Conservation (phyloP, 352 stramenopile species). For the Phytophthora fragariaefolia region DNA sequence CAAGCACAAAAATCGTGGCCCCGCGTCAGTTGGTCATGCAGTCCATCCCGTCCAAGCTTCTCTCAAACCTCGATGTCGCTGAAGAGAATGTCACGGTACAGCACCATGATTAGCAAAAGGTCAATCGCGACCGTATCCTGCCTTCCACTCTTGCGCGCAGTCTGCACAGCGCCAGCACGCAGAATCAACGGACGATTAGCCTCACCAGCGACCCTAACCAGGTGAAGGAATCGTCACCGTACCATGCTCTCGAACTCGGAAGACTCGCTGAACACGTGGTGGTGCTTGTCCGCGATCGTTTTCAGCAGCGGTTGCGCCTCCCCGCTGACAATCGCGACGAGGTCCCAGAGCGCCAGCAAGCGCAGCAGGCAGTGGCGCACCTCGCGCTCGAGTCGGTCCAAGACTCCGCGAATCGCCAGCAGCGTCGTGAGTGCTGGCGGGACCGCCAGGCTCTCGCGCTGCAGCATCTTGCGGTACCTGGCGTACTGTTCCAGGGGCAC, state of each 20-base stretch:
- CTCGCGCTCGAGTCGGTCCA: slow-evolving; percentile 54
- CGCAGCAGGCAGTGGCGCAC: slow-evolving; percentile 62
- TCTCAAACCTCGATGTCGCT: slow-evolving; percentile 65
- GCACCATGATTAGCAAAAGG: slow-evolving; percentile 60
- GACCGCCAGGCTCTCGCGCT: slow-evolving; percentile 39
- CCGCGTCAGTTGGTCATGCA: neutral
- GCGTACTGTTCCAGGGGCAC: slow-evolving; percentile 54
- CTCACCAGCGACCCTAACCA: too few relatives aligned
- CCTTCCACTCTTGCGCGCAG: slow-evolving; percentile 44
- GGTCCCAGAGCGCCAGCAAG: slow-evolving; percentile 62
- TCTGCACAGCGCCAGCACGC: slow-evolving; percentile 26
- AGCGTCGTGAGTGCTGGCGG: slow-evolving; percentile 53
- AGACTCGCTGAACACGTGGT: slow-evolving; percentile 65
- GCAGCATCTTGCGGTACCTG: slow-evolving; percentile 48
- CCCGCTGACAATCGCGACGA: slow-evolving; percentile 46
- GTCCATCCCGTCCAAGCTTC: neutral
- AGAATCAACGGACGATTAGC: too few relatives aligned
- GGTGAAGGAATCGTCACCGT: too few relatives aligned
- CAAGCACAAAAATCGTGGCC: neutral
- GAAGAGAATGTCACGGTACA: slow-evolving; percentile 76
- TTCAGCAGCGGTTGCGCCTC: slow-evolving; percentile 43
- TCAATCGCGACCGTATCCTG: slow-evolving; percentile 55
- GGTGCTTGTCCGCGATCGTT: slow-evolving; percentile 60
- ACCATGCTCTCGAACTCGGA: slow-evolving; percentile 73
- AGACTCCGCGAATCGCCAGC: slow-evolving; percentile 48